These are phyloP conservation scores for Aspergillus sojae DNA, from an alignment of 2,329 filamentous ascomycete genomes.

Conservation along the genomic window DNA sequence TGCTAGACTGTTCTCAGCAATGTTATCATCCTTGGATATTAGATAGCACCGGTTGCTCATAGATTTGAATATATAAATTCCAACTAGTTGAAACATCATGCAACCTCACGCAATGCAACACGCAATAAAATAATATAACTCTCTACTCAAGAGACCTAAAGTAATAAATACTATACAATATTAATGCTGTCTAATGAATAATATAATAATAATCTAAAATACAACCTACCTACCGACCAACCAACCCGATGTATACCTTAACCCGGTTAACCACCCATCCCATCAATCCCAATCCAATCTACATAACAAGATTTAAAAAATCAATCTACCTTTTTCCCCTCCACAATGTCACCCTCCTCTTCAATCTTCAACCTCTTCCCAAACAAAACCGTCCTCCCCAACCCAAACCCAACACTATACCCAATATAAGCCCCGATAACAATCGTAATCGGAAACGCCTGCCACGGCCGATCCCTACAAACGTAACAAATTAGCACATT, in stretches of 20 bases:
- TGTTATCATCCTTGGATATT: conserved; percentile 1
- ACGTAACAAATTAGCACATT: conserved; percentile 1
- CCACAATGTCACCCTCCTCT: background rate
- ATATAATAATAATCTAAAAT: background rate
- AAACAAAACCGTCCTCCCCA: conserved; percentile 26
- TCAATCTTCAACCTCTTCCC: conserved; percentile 40
- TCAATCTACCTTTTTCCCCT: conserved; percentile 12
- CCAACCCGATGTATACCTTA: background rate
- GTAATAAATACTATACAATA: background rate
- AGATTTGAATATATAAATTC: background rate
- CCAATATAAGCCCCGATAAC: conserved; percentile 80
- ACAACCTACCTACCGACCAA: background rate
- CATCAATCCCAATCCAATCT: background rate
- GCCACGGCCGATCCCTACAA: conserved; percentile 86
- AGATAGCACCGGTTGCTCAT: conserved; percentile 1
- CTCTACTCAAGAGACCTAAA: background rate
- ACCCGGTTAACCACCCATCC: background rate
- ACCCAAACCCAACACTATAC: conserved; percentile 63
- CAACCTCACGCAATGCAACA: background rate
- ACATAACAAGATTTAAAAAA: background rate
- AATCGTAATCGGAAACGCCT: conserved; percentile 95
- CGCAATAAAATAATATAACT: background rate
- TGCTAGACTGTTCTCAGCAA: background rate
- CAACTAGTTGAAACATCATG: background rate
- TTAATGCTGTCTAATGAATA: background rate